Conservation (phyloP, 257 asterid genomes). For the Nicotiana attenuata region DNA sequence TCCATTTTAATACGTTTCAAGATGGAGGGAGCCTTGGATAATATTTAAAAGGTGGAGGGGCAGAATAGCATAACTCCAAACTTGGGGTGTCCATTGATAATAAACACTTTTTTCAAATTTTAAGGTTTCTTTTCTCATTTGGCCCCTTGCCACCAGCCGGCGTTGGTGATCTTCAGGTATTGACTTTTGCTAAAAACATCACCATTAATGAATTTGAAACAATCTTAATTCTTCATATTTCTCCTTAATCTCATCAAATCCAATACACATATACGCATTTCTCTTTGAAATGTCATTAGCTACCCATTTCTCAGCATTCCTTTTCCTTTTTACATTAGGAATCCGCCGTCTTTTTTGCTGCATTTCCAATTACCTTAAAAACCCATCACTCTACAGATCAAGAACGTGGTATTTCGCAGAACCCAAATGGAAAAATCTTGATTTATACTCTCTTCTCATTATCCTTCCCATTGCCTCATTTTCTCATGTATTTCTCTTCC, state of each 20-base stretch:
- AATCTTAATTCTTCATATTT: background rate
- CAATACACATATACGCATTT: background rate
- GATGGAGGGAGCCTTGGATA: too few relatives aligned
- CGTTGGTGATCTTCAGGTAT: background rate
- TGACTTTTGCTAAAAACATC: background rate
- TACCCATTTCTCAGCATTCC: slow-evolving; percentile 63
- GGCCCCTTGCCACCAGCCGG: background rate
- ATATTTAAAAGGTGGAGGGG: too few relatives aligned
- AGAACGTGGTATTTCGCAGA: slow-evolving; percentile 69
- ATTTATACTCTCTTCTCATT: slow-evolving; percentile 51
- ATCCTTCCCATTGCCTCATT: slow-evolving; percentile 62
- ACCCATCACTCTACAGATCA: slow-evolving; percentile 64
- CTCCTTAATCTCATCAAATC: background rate
- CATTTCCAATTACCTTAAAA: slow-evolving; percentile 49
- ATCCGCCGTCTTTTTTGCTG: slow-evolving; percentile 61
- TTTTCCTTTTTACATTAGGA: slow-evolving; percentile 61
- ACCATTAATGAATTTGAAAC: slow-evolving; percentile 7
- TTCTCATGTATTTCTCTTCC: slow-evolving; percentile 47
- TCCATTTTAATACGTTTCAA: too few relatives aligned
- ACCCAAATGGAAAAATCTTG: slow-evolving; percentile 70
- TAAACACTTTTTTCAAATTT: background rate
- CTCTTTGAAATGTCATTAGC: slow-evolving; percentile 40
- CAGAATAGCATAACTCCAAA: background rate
- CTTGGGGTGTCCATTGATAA: background rate
- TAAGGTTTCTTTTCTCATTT: background rate